These are phyloP conservation scores for Cladosporium sp. DNA, from an alignment of 2,329 filamentous ascomycete species.

Conservation along the genomic window DNA sequence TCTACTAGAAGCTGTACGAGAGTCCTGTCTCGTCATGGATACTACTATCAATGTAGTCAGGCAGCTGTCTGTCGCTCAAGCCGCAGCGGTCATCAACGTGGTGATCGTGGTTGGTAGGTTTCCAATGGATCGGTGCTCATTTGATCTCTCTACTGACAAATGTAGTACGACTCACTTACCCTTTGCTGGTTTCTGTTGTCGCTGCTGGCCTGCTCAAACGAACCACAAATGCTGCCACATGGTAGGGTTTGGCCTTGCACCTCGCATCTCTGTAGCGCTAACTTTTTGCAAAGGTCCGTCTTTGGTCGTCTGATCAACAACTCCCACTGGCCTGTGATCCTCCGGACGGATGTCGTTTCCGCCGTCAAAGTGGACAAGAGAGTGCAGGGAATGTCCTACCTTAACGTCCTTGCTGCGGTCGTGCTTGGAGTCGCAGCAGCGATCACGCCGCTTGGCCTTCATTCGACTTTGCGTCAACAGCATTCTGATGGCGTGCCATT, in stretches of 20 bases:
- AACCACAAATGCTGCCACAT: constrained; percentile 13
- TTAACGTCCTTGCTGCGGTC: background rate
- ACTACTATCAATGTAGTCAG: no score
- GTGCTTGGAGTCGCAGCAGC: constrained; percentile 11
- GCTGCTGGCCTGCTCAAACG: constrained; percentile 11
- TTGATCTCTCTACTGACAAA: constrained; percentile 2
- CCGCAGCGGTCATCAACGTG: constrained; percentile 12
- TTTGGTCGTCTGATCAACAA: constrained; percentile 14
- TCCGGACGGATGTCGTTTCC: constrained; percentile 9
- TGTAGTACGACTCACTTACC: no score
- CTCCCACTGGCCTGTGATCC: constrained; percentile 10
- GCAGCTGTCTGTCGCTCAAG: constrained; percentile 6
- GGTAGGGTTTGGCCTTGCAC: background rate
- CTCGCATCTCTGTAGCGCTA: no score
- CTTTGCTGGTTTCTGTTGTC: constrained; percentile 7
- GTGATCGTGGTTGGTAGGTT: constrained; percentile 9
- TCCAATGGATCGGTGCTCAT: background rate
- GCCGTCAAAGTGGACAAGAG: constrained; percentile 11
- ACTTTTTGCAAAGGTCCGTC: constrained; percentile 9
- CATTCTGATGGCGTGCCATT: constrained; percentile 1
- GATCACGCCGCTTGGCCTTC: constrained; percentile 9
- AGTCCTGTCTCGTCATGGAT: no score
- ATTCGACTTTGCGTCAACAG: background rate
- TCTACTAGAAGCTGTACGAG: no score
- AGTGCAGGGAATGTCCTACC: background rate